These are phyloP conservation scores for Neonectria magnoliae DNA, from an alignment of 2,329 filamentous ascomycete genomes.

Conservation along the genomic window DNA sequence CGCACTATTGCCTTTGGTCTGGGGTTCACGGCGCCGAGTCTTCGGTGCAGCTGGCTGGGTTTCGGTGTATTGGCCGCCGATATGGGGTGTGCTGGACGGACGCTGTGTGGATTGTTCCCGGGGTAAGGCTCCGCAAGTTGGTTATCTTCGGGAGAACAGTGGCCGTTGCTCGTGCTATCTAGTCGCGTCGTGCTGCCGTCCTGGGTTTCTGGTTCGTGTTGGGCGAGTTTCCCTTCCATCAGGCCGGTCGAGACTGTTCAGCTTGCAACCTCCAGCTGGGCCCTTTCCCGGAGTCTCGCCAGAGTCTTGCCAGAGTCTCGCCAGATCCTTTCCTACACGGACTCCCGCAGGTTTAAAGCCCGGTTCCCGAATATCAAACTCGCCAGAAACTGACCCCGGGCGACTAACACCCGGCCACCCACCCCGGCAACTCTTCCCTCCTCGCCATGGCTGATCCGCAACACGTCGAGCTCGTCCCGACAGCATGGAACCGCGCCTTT, in stretches of 20 bases:
- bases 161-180: conserved; percentile 1
- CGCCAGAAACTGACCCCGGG: not conserved
- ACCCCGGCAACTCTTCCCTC: not conserved
- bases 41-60: conserved; percentile 2
- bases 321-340: not conserved
- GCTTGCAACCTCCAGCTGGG: not conserved
- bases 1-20: not conserved
- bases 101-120: not conserved
- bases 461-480: conserved; percentile 10
- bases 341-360: not conserved
- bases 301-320: not conserved
- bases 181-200: not conserved
- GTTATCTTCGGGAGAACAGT: not conserved
- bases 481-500: conserved; percentile 25
- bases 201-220: not conserved
- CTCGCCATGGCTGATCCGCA: conserved; percentile 8
- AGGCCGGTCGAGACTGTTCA: not conserved
- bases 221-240: not conserved
- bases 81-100: not conserved
- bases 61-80: conserved; percentile 16
- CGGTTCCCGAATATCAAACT: not conserved
- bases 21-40: conserved; percentile 9
- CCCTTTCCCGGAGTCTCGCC: not conserved
- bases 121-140: not conserved
- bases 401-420: not conserved